phyloP scores from a whole-genome alignment of 2,329 filamentous ascomycete genomes.

The Botryotinia convoluta region DNA sequence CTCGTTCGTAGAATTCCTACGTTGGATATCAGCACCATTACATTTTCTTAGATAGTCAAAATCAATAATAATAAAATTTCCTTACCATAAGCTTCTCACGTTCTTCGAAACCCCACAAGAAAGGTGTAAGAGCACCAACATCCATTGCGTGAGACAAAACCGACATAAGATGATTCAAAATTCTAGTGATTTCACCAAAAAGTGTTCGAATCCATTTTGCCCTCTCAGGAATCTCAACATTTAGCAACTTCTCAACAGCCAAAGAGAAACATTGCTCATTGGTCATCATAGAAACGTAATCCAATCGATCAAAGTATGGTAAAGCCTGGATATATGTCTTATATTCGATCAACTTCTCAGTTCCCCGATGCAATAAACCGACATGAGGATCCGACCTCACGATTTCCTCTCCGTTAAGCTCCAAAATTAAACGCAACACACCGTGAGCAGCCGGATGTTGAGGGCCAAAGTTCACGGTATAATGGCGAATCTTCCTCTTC shows the following conservation, averaged over 20 bases:
- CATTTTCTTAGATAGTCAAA: constrained; percentile 24
- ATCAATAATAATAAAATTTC: constrained; percentile 23
- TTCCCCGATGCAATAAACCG: constrained; percentile 91
- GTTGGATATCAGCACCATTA: constrained; percentile 17
- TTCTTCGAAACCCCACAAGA: constrained; percentile 99
- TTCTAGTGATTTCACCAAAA: constrained; percentile 90
- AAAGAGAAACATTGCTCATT: constrained; percentile 98
- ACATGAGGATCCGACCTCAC: constrained; percentile 95
- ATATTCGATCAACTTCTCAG: constrained; percentile 99
- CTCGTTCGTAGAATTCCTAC: constrained; percentile 99
- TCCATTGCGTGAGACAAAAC: constrained; percentile 98
- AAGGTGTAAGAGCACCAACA: constrained; percentile 94
- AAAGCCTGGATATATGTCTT: constrained; percentile 98
- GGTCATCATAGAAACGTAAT: constrained; percentile 99
- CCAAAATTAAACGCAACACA: constrained; percentile 94
- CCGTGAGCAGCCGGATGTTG: constrained; percentile 98
- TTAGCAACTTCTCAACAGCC: constrained; percentile 95
- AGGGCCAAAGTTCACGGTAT: constrained; percentile 98
- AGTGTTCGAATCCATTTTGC: constrained; percentile 96
- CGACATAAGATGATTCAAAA: constrained; percentile 98
- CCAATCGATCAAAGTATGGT: constrained; percentile 97
- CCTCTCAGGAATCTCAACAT: constrained; percentile 90
- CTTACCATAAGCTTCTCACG: constrained; percentile 99
- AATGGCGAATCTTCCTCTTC: constrained; percentile 90
- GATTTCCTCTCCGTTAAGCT: constrained; percentile 97